A percentile compares a stretch with the other conserved stretches of the same genome.
These are phyloP conservation scores for Fusarium begoniae DNA, from an alignment of 2,329 filamentous ascomycete genomes.

Conservation along the genomic window DNA sequence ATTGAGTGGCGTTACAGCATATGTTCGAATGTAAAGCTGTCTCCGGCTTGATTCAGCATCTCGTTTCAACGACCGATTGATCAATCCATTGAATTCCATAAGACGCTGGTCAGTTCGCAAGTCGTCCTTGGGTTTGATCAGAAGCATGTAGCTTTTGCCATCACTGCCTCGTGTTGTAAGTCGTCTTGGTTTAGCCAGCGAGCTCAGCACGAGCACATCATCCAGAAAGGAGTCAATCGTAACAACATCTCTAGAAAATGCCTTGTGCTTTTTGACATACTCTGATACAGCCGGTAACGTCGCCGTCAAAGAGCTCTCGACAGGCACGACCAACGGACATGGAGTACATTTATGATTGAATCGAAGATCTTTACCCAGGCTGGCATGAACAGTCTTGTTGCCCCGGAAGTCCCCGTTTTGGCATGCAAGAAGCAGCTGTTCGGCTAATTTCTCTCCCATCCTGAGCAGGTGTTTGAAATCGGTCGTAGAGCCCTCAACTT, in stretches of 20 bases:
- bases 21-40: constrained; percentile 94
- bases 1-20: constrained; percentile 94
- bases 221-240: constrained; percentile 85
- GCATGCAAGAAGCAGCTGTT: constrained; percentile 82
- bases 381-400: constrained; percentile 74
- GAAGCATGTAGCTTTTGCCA: constrained; percentile 84
- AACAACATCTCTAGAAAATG: constrained; percentile 86
- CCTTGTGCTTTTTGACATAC: constrained; percentile 78
- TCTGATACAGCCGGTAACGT: constrained; percentile 81
- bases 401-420: constrained; percentile 77
- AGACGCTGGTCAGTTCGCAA: constrained; percentile 96
- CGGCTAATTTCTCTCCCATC: constrained; percentile 83
- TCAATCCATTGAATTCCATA: constrained; percentile 99
- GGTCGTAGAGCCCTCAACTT: constrained; percentile 58
- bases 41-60: constrained; percentile 91
- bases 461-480: constrained; percentile 78
- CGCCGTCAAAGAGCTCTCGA: constrained; percentile 84
- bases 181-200: constrained; percentile 90
- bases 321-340: constrained; percentile 86
- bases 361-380: constrained; percentile 77
- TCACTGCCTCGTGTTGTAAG: constrained; percentile 90
- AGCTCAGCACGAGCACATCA: constrained; percentile 88
- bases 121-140: constrained; percentile 99
- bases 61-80: constrained; percentile 91
- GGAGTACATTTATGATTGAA: constrained; percentile 89